phyloP scores from a whole-genome alignment of 371 early-diverging fungal species.

The Mortierella sp. region DNA sequence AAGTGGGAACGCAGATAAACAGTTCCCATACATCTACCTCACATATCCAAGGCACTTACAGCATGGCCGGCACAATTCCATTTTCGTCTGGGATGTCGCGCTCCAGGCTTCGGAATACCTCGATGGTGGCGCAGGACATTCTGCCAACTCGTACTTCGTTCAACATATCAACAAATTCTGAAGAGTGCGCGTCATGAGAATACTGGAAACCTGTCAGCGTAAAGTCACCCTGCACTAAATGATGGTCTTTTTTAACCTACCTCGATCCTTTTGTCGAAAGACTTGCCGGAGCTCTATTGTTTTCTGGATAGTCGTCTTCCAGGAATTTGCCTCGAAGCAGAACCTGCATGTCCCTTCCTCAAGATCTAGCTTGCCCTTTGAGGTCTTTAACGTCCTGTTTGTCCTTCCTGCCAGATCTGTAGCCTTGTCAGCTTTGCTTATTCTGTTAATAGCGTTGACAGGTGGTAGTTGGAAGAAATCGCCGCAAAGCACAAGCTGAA shows the following conservation, averaged over 20 bases:
- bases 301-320: slow-evolving; percentile 63
- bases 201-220: no score
- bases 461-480: slow-evolving; percentile 77
- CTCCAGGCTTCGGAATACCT: slow-evolving; percentile 57
- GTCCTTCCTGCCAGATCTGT: no score
- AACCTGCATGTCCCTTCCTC: slow-evolving; percentile 55
- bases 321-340: slow-evolving; percentile 76
- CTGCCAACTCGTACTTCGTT: slow-evolving; percentile 72
- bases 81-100: slow-evolving; percentile 58
- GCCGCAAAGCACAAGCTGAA: slow-evolving; percentile 66
- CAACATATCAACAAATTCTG: slow-evolving; percentile 67
- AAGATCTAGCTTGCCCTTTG: not conserved
- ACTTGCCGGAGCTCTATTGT: slow-evolving; percentile 59
- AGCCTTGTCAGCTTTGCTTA: no score
- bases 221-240: no score
- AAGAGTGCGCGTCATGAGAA: not conserved
- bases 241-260: slow-evolving; percentile 49
- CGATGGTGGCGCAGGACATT: slow-evolving; percentile 58
- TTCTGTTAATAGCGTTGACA: slow-evolving; percentile 26
- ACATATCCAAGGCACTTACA: slow-evolving; percentile 61
- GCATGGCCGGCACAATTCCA: slow-evolving; percentile 76
- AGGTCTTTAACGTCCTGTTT: no score
- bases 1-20: no score
- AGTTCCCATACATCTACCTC: not conserved
- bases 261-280: slow-evolving; percentile 62